Conservation (phyloP, 202 grass and related monocot species). For the Brachypodium distachyon region DNA sequence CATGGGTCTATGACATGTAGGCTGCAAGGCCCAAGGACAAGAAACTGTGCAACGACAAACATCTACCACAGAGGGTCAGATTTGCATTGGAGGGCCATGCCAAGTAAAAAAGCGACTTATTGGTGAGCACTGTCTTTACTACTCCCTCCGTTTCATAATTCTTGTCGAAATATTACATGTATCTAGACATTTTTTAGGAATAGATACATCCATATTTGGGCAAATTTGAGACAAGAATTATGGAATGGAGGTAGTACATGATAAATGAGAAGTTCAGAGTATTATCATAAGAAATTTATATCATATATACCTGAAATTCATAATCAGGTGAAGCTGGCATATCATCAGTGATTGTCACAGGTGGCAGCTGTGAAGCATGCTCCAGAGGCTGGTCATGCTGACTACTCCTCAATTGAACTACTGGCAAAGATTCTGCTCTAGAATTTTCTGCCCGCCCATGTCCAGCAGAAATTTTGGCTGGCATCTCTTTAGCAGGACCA, state of each 20-base stretch:
- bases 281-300: background rate
- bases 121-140: no score
- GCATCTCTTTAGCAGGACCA: conserved; percentile 27
- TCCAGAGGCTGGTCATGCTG: conserved; percentile 13
- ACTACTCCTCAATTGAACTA: conserved; percentile 20
- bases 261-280: no score
- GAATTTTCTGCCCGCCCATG: conserved; percentile 18
- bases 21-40: background rate
- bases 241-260: no score
- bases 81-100: no score
- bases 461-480: conserved; percentile 16
- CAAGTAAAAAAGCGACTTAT: no score
- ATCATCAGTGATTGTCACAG: conserved; percentile 30
- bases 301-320: conserved; percentile 64
- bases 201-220: no score
- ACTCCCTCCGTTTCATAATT: no score
- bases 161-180: no score
- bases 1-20: background rate
- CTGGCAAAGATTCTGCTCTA: conserved; percentile 12
- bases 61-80: background rate
- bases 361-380: conserved; percentile 22
- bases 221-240: no score
- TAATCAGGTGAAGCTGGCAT: conserved; percentile 52
- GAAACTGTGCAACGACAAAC: background rate
- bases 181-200: no score